phyloP scores from a whole-genome alignment of 2,329 filamentous ascomycete genomes.

The Phyllosticta ampelicida region DNA sequence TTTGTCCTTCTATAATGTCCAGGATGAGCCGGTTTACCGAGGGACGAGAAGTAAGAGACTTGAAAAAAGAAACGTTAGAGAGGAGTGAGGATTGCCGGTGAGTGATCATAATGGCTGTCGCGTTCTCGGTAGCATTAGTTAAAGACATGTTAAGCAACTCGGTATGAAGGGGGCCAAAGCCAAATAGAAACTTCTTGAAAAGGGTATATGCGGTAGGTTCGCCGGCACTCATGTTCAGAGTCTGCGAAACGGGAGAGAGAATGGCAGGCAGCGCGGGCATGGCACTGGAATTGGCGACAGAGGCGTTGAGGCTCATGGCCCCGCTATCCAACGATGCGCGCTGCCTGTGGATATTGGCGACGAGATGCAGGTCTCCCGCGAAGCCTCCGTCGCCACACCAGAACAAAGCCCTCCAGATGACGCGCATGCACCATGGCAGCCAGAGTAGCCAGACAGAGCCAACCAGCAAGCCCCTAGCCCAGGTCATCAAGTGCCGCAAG shows the following conservation, averaged over 20 bases:
- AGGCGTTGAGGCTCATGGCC: constrained; percentile 13
- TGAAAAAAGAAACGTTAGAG: constrained; percentile 48
- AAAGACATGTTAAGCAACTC: constrained; percentile 19
- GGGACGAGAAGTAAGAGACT: constrained; percentile 52
- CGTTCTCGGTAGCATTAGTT: constrained; percentile 22
- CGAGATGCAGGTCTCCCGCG: constrained; percentile 33
- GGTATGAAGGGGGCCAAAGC: constrained; percentile 17
- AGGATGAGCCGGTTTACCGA: constrained; percentile 69
- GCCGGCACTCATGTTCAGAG: constrained; percentile 30
- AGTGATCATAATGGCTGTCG: constrained; percentile 14
- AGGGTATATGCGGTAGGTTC: constrained; percentile 38
- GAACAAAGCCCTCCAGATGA: constrained; percentile 87
- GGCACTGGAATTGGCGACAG: constrained; percentile 16
- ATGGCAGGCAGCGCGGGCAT: constrained; percentile 17
- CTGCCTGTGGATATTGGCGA: constrained; percentile 14
- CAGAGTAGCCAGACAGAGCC: constrained; percentile 78
- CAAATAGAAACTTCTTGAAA: constrained; percentile 33
- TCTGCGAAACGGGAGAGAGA: constrained; percentile 28
- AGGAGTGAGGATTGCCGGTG: constrained; percentile 31
- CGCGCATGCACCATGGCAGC: constrained; percentile 82
- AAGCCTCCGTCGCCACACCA: constrained; percentile 80
- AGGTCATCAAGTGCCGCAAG: constrained; percentile 60
- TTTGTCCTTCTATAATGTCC: constrained; percentile 78
- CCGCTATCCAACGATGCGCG: background rate
- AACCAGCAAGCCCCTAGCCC: constrained; percentile 69